Percentiles rank a stretch among this genome's conserved stretches.
These are phyloP conservation scores for Globisporangium sylvaticum DNA, from an alignment of 352 stramenopile genomes.

Conservation along the genomic window DNA sequence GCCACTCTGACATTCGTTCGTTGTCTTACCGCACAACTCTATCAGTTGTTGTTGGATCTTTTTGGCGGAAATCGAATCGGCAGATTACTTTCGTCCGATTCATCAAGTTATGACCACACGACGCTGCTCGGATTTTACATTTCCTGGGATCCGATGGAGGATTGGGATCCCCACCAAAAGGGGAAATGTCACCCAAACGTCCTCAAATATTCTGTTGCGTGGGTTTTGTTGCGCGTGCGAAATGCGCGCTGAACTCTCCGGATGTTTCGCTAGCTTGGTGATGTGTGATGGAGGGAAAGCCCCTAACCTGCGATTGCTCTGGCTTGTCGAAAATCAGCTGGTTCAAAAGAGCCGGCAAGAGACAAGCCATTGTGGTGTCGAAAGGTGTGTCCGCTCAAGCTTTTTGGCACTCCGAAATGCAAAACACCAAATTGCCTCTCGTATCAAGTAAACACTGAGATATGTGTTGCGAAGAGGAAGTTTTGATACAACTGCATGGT, in stretches of 20 bases:
- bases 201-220: neutral
- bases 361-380: slow-evolving; percentile 1
- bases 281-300: neutral
- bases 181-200: neutral
- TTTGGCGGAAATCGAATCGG: neutral
- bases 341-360: neutral
- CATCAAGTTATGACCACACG: neutral
- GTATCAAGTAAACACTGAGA: neutral
- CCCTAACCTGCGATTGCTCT: neutral
- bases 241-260: slow-evolving; percentile 2
- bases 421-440: neutral
- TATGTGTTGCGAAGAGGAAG: neutral
- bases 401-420: neutral
- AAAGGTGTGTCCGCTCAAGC: neutral
- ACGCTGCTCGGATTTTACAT: neutral
- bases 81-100: neutral
- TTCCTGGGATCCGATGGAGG: neutral
- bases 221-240: slow-evolving; percentile 1
- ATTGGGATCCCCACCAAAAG: neutral
- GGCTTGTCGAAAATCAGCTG: slow-evolving; percentile 5
- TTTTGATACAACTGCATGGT: neutral
- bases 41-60: neutral
- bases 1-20: neutral
- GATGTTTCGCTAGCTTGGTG: neutral
- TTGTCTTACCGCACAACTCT: neutral